Conservation (phyloP, 352 stramenopile genomes). For the Aphanomyces euteiches region DNA sequence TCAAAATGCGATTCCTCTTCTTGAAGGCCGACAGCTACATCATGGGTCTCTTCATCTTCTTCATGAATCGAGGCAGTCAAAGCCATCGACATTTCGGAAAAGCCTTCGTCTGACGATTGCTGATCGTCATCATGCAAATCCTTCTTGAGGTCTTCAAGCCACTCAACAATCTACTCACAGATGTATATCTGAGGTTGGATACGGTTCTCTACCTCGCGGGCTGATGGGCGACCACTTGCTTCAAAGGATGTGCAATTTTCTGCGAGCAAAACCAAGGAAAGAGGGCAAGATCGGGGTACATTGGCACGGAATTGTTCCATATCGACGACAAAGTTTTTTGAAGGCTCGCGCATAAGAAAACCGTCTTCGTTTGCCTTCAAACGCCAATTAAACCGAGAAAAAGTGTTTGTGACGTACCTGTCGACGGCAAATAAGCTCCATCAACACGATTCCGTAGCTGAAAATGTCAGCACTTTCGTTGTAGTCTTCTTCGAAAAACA, state of each 20-base stretch:
- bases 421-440: conserved; percentile 82
- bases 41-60: background rate
- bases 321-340: conserved; percentile 72
- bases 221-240: conserved; percentile 54
- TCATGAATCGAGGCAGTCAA: conserved; percentile 4
- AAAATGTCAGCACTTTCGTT: conserved; percentile 83
- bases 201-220: conserved; percentile 31
- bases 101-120: background rate
- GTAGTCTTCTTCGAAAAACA: conserved; percentile 34
- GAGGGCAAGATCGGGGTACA: conserved; percentile 58
- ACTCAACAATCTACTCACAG: conserved; percentile 18
- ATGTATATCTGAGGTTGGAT: conserved; percentile 1
- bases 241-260: conserved; percentile 79
- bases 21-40: background rate
- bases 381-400: background rate
- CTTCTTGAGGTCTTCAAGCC: conserved; percentile 31
- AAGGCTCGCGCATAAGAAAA: conserved; percentile 76
- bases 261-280: conserved; percentile 50
- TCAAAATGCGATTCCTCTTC: conserved; percentile 23
- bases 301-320: conserved; percentile 60
- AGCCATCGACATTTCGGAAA: background rate
- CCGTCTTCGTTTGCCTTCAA: conserved; percentile 57
- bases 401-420: conserved; percentile 25
- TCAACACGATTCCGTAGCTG: conserved; percentile 82
- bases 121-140: conserved; percentile 2